A percentile compares a stretch with the other conserved stretches of the same genome.
Evolutionary conservation across 805 yeast genomes (phyloP).

Genomic region (Suhomyces sp.): DNA sequence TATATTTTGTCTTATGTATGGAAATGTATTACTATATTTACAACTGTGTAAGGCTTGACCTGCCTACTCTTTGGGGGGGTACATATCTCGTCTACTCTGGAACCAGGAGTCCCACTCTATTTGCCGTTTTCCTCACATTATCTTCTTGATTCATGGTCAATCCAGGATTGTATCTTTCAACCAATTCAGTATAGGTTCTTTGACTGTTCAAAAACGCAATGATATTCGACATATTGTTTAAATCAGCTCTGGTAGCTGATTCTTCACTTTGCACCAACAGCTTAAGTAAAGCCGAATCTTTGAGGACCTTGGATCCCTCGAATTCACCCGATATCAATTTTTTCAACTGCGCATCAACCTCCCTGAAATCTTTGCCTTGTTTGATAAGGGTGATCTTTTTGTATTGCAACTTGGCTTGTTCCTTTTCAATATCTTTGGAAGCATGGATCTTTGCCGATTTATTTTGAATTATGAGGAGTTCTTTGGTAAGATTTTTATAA

Average conservation of each 20-base stretch:
- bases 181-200: slow-evolving; percentile 69
- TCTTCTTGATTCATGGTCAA: slow-evolving; percentile 74
- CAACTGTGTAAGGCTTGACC: too few relatives aligned
- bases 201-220: slow-evolving; percentile 67
- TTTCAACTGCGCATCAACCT: slow-evolving; percentile 30
- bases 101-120: slow-evolving; percentile 75
- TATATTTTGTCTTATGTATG: too few relatives aligned
- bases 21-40: too few relatives aligned
- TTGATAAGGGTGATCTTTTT: slow-evolving; percentile 46
- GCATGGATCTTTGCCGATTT: slow-evolving; percentile 38
- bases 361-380: slow-evolving; percentile 33
- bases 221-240: slow-evolving; percentile 55
- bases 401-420: slow-evolving; percentile 48
- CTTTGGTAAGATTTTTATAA: slow-evolving; percentile 32
- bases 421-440: slow-evolving; percentile 42
- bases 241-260: slow-evolving; percentile 7
- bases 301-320: slow-evolving; percentile 8
- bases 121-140: slow-evolving; percentile 75
- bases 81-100: slow-evolving; percentile 30
- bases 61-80: too few relatives aligned
- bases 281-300: slow-evolving; percentile 15
- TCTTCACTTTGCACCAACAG: slow-evolving; percentile 22
- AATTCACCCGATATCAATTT: slow-evolving; percentile 8
- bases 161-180: slow-evolving; percentile 88
- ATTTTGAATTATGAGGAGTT: slow-evolving; percentile 38